Conservation (phyloP, 2,329 filamentous ascomycete genomes). For the Monosporascus sp. region DNA sequence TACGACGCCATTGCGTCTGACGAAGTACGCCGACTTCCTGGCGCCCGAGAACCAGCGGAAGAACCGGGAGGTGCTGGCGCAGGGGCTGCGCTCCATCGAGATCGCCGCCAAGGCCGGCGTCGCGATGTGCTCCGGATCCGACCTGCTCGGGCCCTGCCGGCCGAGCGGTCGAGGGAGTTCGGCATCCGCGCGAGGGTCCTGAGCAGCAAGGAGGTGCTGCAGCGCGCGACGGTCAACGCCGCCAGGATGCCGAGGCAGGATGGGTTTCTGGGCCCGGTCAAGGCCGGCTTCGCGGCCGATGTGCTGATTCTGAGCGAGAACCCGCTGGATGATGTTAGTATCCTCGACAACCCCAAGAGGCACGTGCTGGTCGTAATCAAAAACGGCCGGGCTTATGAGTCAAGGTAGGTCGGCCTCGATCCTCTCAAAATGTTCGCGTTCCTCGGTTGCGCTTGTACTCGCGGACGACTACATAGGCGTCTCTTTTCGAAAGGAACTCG, state of each 20-base stretch:
- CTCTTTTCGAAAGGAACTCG: background rate
- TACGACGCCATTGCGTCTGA: conserved; percentile 40
- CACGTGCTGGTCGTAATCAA: conserved; percentile 45
- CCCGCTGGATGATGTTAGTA: conserved; percentile 44
- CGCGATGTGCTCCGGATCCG: conserved; percentile 47
- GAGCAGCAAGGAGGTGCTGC: conserved; percentile 10
- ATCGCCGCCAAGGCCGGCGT: conserved; percentile 40
- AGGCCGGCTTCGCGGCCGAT: conserved; percentile 43
- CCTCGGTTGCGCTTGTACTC: too few species aligned
- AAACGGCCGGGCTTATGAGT: conserved; percentile 38
- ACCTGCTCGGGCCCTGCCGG: conserved; percentile 44
- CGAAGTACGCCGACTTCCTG: conserved; percentile 33
- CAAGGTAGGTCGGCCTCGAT: background rate
- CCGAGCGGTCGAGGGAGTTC: conserved; percentile 43
- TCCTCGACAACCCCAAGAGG: conserved; percentile 40
- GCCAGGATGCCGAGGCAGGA: conserved; percentile 41
- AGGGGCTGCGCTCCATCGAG: conserved; percentile 2
- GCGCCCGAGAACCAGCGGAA: conserved; percentile 25
- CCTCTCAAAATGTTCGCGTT: background rate
- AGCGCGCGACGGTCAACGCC: conserved; percentile 33
- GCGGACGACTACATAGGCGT: background rate
- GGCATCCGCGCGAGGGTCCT: conserved; percentile 36
- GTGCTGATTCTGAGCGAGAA: conserved; percentile 43
- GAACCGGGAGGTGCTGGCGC: conserved; percentile 4
- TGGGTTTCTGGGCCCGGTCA: conserved; percentile 39